phyloP scores from a whole-genome alignment of 495 filamentous ascomycete genomes.

The Aspergillus ostianus region DNA sequence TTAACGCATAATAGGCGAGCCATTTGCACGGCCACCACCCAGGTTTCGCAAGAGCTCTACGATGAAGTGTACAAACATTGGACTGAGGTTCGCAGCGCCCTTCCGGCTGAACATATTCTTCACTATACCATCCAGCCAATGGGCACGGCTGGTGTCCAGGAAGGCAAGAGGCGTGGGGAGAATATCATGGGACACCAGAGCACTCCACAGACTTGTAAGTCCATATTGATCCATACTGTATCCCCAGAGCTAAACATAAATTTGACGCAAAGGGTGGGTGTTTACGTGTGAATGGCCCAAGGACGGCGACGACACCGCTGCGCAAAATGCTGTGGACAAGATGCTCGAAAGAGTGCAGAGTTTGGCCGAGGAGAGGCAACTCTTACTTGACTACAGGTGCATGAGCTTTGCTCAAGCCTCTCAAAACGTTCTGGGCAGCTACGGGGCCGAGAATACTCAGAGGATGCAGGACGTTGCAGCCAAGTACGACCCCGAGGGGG shows the following conservation, averaged over 20 bases:
- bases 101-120: conserved; percentile 11
- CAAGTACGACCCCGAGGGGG: conserved; percentile 43
- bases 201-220: conserved; percentile 18
- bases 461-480: conserved; percentile 28
- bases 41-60: conserved; percentile 18
- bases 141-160: conserved; percentile 13
- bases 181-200: conserved; percentile 21
- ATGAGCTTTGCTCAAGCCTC: conserved; percentile 12
- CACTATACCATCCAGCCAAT: conserved; percentile 15
- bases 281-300: conserved; percentile 11
- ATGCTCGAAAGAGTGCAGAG: too few species aligned
- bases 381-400: neutral
- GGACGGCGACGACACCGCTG: neutral
- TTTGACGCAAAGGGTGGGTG: conserved; percentile 3
- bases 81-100: conserved; percentile 1
- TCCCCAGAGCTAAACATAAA: too few species aligned
- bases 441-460: conserved; percentile 36
- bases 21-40: conserved; percentile 14
- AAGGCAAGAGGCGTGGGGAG: conserved; percentile 16
- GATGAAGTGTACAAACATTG: conserved; percentile 15
- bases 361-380: neutral
- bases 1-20: conserved; percentile 10
- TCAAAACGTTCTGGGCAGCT: conserved; percentile 42
- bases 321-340: too few species aligned
- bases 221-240: neutral